Percentiles rank a stretch among this genome's conserved stretches.
These are phyloP conservation scores for Hypoxylon sp. DNA, from an alignment of 2,329 filamentous ascomycete species.

Conservation along the genomic window DNA sequence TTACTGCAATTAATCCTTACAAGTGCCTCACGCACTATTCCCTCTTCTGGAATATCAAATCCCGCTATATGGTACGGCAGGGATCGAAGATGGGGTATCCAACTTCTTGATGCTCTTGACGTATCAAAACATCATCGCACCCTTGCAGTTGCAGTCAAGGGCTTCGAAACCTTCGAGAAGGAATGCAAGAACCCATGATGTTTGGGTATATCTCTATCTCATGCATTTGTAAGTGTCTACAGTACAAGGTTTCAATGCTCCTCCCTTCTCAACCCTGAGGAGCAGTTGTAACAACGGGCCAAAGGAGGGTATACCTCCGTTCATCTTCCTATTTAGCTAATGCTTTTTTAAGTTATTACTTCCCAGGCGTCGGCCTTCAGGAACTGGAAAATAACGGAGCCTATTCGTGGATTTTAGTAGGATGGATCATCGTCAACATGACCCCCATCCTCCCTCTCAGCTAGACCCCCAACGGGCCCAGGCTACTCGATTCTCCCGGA, in stretches of 20 bases:
- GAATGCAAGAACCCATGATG: background rate
- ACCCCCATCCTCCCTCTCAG: slow-evolving; percentile 23
- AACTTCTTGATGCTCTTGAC: slow-evolving; percentile 16
- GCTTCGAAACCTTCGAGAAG: slow-evolving; percentile 24
- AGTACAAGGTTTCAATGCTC: background rate
- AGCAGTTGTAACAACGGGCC: slow-evolving; percentile 15
- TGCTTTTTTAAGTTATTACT: background rate
- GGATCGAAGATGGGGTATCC: slow-evolving; percentile 4
- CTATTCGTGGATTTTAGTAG: slow-evolving; percentile 11
- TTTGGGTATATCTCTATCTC: background rate
- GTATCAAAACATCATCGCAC: slow-evolving; percentile 16
- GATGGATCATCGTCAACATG: background rate
- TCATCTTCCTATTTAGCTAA: slow-evolving; percentile 17
- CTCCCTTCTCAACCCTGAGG: slow-evolving; percentile 13
- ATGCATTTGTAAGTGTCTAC: background rate
- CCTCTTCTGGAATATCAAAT: slow-evolving; percentile 7
- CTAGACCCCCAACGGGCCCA: slow-evolving; percentile 11
- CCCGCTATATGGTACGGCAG: slow-evolving; percentile 13
- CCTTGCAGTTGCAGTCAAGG: background rate
- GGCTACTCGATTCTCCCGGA: slow-evolving; percentile 30
- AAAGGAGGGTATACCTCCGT: slow-evolving; percentile 14
- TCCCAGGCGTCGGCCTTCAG: background rate
- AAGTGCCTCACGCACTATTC: slow-evolving; percentile 5
- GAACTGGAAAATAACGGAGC: slow-evolving; percentile 9
- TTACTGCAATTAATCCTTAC: background rate